Conservation (phyloP, 345 rosid species). For the Balakata baccata region DNA sequence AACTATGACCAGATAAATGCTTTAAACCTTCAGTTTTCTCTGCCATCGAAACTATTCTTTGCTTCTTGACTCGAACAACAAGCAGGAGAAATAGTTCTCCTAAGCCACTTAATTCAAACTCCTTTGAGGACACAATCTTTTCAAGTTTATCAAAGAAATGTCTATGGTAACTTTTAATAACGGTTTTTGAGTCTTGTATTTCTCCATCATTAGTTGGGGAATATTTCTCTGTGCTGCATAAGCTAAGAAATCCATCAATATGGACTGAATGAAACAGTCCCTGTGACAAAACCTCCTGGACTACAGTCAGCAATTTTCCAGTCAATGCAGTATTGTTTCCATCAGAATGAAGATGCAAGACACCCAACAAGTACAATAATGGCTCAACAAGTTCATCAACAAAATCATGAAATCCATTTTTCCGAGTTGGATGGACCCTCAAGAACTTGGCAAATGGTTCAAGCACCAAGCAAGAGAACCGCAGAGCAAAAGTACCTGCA, state of each 20-base stretch:
- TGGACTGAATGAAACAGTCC: conserved; percentile 77
- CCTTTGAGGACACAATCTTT: conserved; percentile 43
- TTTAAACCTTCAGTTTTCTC: conserved; percentile 33
- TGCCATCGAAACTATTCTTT: conserved; percentile 38
- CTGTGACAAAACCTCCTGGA: conserved; percentile 58
- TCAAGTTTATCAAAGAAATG: conserved; percentile 68
- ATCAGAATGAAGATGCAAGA: conserved; percentile 34
- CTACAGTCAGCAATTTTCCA: conserved; percentile 41
- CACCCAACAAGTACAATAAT: conserved; percentile 50
- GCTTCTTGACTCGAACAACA: conserved; percentile 56
- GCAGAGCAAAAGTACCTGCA: conserved; percentile 43
- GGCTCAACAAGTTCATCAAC: conserved; percentile 68
- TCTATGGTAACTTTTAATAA: conserved; percentile 69
- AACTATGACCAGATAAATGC: conserved; percentile 27
- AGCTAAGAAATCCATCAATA: conserved; percentile 71
- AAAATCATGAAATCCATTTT: conserved; percentile 68
- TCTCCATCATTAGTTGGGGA: conserved; percentile 33
- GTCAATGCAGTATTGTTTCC: conserved; percentile 25
- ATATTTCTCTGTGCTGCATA: conserved; percentile 54
- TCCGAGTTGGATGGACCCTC: conserved; percentile 69
- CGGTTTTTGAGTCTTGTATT: conserved; percentile 35
- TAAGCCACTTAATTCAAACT: conserved; percentile 43
- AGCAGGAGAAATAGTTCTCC: conserved; percentile 66
- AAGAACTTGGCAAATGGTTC: conserved; percentile 77
- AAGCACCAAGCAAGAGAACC: conserved; percentile 59